These are phyloP conservation scores for Phtheirospermum japonicum DNA, from an alignment of 257 asterid genomes.

Conservation along the genomic window DNA sequence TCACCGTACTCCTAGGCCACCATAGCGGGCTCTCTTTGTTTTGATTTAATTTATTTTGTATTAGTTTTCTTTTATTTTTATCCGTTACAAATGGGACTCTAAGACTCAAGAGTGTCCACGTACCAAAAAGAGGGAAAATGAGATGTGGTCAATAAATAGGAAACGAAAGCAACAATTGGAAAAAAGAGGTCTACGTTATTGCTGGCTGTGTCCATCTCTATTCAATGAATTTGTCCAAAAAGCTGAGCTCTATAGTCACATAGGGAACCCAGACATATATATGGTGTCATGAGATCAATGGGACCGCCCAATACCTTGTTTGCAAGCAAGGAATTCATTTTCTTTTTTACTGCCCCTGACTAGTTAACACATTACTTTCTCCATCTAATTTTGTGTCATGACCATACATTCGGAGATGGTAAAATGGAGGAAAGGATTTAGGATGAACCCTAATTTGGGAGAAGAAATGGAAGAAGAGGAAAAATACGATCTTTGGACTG, in stretches of 20 bases:
- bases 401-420: no score
- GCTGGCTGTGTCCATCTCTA: constrained; percentile 13
- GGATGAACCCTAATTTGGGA: no score
- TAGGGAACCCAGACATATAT: no score
- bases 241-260: no score
- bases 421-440: no score
- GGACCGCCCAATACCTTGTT: constrained; percentile 31
- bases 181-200: constrained; percentile 16
- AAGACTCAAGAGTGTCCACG: neutral
- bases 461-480: no score
- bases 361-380: neutral
- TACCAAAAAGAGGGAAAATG: neutral
- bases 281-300: constrained; percentile 28
- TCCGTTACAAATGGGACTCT: neutral
- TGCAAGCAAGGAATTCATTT: constrained; percentile 31
- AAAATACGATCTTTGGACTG: no score
- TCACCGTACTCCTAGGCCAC: no score
- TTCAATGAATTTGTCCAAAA: constrained; percentile 23
- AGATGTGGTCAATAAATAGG: constrained; percentile 19
- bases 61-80: neutral
- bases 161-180: neutral
- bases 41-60: no score
- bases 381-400: neutral
- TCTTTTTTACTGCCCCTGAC: constrained; percentile 19
- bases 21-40: no score